A percentile compares a stretch with the other conserved stretches of the same genome.
Evolutionary conservation across 352 stramenopile species (phyloP).

Genomic region (Phytophthora chlamydospora): DNA sequence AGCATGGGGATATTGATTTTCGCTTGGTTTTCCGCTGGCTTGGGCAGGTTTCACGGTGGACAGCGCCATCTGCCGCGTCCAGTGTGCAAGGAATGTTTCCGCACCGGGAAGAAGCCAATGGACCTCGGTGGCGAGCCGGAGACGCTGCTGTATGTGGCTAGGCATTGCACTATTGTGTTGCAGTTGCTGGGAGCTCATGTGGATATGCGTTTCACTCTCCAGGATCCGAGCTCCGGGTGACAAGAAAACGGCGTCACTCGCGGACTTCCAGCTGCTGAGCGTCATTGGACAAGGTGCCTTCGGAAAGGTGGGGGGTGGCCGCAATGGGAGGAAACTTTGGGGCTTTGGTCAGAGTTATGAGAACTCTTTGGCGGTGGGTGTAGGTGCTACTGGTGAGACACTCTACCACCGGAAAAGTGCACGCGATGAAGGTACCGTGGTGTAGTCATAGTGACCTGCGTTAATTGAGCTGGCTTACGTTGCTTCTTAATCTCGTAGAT

Average conservation of each 20-base stretch:
- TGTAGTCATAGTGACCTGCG: too few species aligned
- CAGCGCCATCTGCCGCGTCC: slow-evolving; percentile 54
- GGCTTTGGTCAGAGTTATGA: background rate
- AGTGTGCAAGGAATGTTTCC: slow-evolving; percentile 82
- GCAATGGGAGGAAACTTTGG: background rate
- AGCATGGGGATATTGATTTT: background rate
- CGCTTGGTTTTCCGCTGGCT: slow-evolving; percentile 26
- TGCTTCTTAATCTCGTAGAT: slow-evolving; percentile 51
- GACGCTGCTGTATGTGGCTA: slow-evolving; percentile 23
- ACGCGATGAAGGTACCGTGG: slow-evolving; percentile 77
- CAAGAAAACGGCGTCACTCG: slow-evolving; percentile 70
- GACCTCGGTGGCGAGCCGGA: slow-evolving; percentile 42
- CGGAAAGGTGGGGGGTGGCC: slow-evolving; percentile 43
- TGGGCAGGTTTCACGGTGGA: slow-evolving; percentile 62
- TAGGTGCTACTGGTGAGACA: slow-evolving; percentile 83
- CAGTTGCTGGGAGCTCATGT: slow-evolving; percentile 2
- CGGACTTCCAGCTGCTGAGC: slow-evolving; percentile 97
- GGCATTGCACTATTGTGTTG: background rate
- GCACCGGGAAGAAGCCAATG: slow-evolving; percentile 43
- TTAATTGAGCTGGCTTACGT: background rate
- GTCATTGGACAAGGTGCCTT: slow-evolving; percentile 94
- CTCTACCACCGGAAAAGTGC: slow-evolving; percentile 54
- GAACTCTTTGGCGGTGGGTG: background rate
- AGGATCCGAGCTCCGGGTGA: slow-evolving; percentile 29
- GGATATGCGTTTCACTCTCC: slow-evolving; percentile 1